A percentile compares a stretch with the other conserved stretches of the same genome.
Evolutionary conservation across 768 basidiomycete genomes (phyloP).

Genomic region (Mycena capillaripes): DNA sequence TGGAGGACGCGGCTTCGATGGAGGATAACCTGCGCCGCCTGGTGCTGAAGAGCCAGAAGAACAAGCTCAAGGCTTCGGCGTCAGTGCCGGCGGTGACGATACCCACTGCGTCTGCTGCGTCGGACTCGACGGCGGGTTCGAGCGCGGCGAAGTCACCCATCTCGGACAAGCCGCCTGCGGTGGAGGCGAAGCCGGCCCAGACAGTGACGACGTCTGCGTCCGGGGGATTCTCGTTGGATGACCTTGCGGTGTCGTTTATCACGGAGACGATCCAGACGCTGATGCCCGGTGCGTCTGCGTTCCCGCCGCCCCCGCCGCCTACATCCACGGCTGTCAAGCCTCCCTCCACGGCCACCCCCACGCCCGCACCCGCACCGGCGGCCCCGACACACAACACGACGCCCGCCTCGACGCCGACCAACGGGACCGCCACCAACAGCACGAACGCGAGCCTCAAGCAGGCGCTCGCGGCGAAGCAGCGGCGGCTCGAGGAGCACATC

Average conservation of each 20-base stretch:
- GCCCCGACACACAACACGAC: no score
- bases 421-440: not conserved
- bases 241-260: conserved; percentile 71
- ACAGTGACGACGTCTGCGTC: not conserved
- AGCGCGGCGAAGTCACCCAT: no score
- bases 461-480: conserved; percentile 63
- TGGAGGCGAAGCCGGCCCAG: no score
- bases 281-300: conserved; percentile 42
- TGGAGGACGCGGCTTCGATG: conserved; percentile 40
- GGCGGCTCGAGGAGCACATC: conserved; percentile 64
- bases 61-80: conserved; percentile 42
- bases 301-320: not conserved
- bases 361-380: conserved; percentile 10
- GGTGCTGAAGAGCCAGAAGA: conserved; percentile 51
- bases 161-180: no score
- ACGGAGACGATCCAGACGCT: conserved; percentile 66
- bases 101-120: not conserved
- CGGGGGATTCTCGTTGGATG: conserved; percentile 53
- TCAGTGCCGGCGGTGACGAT: not conserved
- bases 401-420: no score
- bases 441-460: conserved; percentile 16
- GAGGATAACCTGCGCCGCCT: conserved; percentile 57
- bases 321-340: not conserved
- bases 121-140: no score
- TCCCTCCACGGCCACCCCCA: conserved; percentile 20